Evolutionary conservation across 1,139 yeast genomes (phyloP), one percentile per base, ranked within the genome.

Genomic region (Saccharomyces pastorianus): DNA sequence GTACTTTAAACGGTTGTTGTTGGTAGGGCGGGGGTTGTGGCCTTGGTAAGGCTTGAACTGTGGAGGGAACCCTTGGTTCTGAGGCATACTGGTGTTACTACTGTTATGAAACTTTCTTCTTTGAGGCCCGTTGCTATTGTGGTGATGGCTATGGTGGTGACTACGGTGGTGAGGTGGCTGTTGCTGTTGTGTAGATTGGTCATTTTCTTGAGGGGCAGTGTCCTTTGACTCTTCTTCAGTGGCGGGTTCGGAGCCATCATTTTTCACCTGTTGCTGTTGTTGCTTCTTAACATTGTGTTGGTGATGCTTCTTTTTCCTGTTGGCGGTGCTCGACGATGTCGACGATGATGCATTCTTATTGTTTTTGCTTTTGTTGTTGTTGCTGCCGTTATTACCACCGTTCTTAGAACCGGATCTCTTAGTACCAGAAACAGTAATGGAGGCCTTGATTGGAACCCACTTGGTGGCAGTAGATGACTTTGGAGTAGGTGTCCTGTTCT

Each of bases 371-470:
- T 51, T 55, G 42, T 57, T 57, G 49, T 55, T 56, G 53, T 55
- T 20, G 23, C 3, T 55, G 38, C 51, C 49, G 31, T 53, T 49
- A 9, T 17, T 48, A 6, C 25, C 44, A 38, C 44, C 44, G 25
- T 38, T 38, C 25, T 38, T 38, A 17, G 44, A 38, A 20, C 44
- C 44, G 8, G 44, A 38, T 38, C 44, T 38, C 25, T 38, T 38
- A 6, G 41, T 46, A 20, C 42, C 34, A n/a, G 50, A 32, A 20
- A 51, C 82, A 1, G 58, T 56, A 53, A 86, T 84, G 59, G 85
- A 81, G 31, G 93, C 95, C 61, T 82, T 80, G 67, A 85, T 83
- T n/a, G 96, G 96, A 49, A 88, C 86, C 96, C 96, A 89, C 71
- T 88, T 88, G 64, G 85, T 90, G 61, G 84, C 82, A 59, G 84